Base-by-base conservation (phyloP, 2,329 filamentous ascomycete species). In the Onygenales sp. region DNA sequence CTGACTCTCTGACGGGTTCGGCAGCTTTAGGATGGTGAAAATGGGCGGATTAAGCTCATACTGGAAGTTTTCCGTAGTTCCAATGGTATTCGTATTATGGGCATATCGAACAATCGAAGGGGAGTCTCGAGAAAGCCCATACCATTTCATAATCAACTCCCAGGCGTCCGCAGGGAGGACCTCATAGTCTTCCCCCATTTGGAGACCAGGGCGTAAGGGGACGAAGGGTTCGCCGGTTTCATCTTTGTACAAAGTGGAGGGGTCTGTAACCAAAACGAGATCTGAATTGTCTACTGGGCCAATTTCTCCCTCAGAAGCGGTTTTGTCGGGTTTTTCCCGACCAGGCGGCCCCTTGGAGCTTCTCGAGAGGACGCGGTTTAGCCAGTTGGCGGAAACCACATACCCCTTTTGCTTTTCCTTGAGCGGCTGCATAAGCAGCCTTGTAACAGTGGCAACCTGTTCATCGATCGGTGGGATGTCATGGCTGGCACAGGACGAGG, bases 271-370 rank as follows among this genome's bases (percentile, higher is more conserved):
- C 55, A 84, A 74, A 50, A 91, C 82, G 56, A 96, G 84, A 64
- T 91, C 86, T 0, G 86, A 83, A 65, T 96, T 96, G 74, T 96
- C 89, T 34, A 97, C 80, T 0, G 88, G 87, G 1, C 90, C 90
- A 53, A 93, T 79, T 4, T 82, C 78, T 6, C 80, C 81, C 54
- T 84, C 78, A 9, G 76, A 65, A 8, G 79, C 78, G n/a, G 77
- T 72, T 57, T 87, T 86, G 56, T 78, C 74, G 40, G 71, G 73
- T 50, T 80, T 77, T 57, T 78, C 75, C 17, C 75, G 77, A 50
- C 77, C 70, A 54, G 80, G 77, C 11, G 17, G 33, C 13, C 75
- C 68, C n/a, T 82, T 79, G 7, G 79, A 76, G 48, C 80, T 81
- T 52, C 87, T 77, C 27, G 86, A 79, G 55, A 85, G 74, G 2